Conservation (phyloP, 148 eudicot species). For the Agrostemma githago region DNA sequence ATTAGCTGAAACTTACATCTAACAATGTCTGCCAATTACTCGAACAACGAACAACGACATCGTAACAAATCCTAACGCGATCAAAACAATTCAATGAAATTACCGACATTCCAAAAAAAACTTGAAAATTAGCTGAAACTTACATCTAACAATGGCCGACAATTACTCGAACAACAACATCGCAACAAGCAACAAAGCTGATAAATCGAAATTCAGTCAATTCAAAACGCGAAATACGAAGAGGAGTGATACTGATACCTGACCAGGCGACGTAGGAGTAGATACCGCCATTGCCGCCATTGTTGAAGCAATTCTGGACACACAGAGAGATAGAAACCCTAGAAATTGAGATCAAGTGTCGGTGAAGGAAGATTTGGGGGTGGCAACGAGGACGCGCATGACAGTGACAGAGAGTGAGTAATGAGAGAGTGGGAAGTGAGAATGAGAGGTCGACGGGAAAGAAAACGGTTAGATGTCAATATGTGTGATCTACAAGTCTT, state of each 20-base stretch:
- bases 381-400: neutral
- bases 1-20: neutral
- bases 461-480: neutral
- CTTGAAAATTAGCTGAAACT: neutral
- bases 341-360: conserved; percentile 8
- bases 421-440: too few relatives aligned
- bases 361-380: neutral
- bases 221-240: too few relatives aligned
- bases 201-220: too few relatives aligned
- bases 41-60: neutral
- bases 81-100: neutral
- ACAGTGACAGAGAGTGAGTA: neutral
- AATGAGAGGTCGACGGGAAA: neutral
- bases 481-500: neutral
- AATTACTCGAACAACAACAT: too few relatives aligned
- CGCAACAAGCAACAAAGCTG: too few relatives aligned
- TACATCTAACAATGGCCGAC: too few relatives aligned
- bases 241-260: conserved; percentile 12
- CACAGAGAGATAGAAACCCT: conserved; percentile 22
- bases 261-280: conserved; percentile 21
- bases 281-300: conserved; percentile 5
- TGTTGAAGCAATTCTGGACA: neutral
- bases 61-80: neutral
- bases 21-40: neutral
- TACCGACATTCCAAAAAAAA: neutral